Percentiles rank a stretch among this genome's conserved stretches.
These are phyloP conservation scores for Coprinopsis marcescibilis DNA, from an alignment of 768 basidiomycete genomes.

Conservation along the genomic window DNA sequence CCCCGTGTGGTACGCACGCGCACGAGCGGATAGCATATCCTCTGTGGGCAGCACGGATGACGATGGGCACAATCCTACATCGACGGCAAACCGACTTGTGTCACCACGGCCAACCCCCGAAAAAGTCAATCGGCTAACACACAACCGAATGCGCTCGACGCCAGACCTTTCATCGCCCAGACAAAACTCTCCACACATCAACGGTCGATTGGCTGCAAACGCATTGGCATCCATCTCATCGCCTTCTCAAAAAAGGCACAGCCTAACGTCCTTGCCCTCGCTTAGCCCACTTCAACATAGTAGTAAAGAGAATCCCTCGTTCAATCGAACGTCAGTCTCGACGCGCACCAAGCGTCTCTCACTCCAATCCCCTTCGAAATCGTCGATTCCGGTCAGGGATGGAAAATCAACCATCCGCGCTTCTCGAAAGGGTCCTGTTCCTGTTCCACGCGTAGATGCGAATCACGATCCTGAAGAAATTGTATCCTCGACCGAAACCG, in stretches of 20 bases:
- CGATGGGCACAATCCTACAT: slow-evolving; percentile 3
- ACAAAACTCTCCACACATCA: not conserved
- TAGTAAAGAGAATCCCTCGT: not conserved
- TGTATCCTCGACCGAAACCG: not conserved
- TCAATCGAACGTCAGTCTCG: not conserved
- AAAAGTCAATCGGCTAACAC: not conserved
- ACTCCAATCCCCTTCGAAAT: slow-evolving; percentile 22
- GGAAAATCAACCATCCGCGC: slow-evolving; percentile 5
- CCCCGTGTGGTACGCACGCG: slow-evolving; percentile 40
- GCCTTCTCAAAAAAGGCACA: not conserved
- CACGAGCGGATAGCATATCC: slow-evolving; percentile 3
- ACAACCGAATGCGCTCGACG: not conserved
- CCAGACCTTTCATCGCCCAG: slow-evolving; percentile 2
- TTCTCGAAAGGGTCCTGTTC: slow-evolving; percentile 33
- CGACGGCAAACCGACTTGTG: not conserved
- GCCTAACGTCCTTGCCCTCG: not conserved
- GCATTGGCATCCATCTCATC: not conserved
- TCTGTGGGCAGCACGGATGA: not conserved
- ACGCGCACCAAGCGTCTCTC: slow-evolving; percentile 14
- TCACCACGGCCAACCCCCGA: not conserved
- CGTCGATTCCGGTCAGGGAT: slow-evolving; percentile 13
- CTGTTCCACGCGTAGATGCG: no score
- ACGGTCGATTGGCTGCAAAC: not conserved
- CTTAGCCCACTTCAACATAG: not conserved
- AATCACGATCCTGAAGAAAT: not conserved